Conservation (phyloP, 305 asterid genomes). For the Fraxinus xanthoxyloides region DNA sequence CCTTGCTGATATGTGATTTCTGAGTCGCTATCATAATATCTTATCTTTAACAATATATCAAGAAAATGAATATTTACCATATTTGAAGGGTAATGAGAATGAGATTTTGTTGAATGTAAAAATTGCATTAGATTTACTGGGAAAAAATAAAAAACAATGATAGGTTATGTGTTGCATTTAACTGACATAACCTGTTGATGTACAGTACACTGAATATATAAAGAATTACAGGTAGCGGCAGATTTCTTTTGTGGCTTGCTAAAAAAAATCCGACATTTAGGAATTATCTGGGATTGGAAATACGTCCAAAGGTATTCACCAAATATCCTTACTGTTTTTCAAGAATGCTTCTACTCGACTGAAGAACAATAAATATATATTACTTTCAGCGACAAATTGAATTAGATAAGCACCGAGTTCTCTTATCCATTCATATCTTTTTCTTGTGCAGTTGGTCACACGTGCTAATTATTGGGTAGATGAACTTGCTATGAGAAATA, state of each 20-base stretch:
- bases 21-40: not conserved
- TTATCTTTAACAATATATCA: not conserved
- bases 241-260: constrained; percentile 83
- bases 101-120: not conserved
- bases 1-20: not conserved
- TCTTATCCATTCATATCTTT: constrained; percentile 14
- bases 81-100: not conserved
- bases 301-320: constrained; percentile 74
- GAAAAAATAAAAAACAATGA: too few relatives aligned
- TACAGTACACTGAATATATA: constrained; percentile 13
- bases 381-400: constrained; percentile 13
- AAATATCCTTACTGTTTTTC: constrained; percentile 18
- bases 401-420: constrained; percentile 17
- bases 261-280: constrained; percentile 45
- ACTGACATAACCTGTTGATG: not conserved
- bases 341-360: constrained; percentile 20
- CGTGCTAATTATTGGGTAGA: constrained; percentile 84
- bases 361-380: constrained; percentile 3
- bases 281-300: constrained; percentile 85
- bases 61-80: not conserved
- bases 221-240: constrained; percentile 72
- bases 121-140: not conserved
- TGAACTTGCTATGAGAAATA: constrained; percentile 63
- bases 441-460: constrained; percentile 60
- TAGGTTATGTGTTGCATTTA: not conserved